Evolutionary conservation across 2,329 filamentous ascomycete genomes (phyloP).

Genomic region (Aspergillus chevalieri): DNA sequence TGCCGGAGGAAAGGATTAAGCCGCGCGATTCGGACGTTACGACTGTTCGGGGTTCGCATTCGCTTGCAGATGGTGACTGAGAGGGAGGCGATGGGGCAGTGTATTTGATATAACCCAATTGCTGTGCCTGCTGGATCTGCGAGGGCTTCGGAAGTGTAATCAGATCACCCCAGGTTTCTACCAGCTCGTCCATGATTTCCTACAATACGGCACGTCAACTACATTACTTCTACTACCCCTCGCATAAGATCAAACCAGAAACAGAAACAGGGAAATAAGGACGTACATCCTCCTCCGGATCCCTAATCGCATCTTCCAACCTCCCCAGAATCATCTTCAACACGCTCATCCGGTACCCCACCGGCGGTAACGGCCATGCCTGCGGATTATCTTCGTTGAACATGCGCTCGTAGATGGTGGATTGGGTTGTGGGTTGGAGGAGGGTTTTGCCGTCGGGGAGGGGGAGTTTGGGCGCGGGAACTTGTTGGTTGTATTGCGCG

Average conservation of each 20-base stretch:
- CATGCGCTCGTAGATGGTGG: conserved; percentile 58
- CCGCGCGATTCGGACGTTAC: conserved; percentile 50
- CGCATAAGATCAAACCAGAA: neutral
- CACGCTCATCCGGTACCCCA: conserved; percentile 63
- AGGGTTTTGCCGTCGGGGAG: conserved; percentile 59
- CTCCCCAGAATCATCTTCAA: conserved; percentile 65
- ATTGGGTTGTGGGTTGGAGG: conserved; percentile 57
- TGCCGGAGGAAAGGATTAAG: conserved; percentile 52
- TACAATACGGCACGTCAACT: conserved; percentile 33
- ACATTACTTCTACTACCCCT: neutral
- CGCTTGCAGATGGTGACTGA: neutral
- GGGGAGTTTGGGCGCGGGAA: conserved; percentile 51
- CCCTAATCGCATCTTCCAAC: conserved; percentile 67
- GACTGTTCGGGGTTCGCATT: conserved; percentile 16
- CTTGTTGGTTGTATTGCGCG: conserved; percentile 75
- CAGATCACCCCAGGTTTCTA: conserved; percentile 60
- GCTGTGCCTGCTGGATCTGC: conserved; percentile 60
- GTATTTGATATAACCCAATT: conserved; percentile 72
- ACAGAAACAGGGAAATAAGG: neutral
- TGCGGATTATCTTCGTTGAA: conserved; percentile 52
- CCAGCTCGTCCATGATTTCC: conserved; percentile 79
- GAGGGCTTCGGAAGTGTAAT: conserved; percentile 59
- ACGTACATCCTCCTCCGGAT: conserved; percentile 81
- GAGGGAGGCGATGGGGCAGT: conserved; percentile 28
- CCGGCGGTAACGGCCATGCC: conserved; percentile 55